Conservation (phyloP, 2,329 filamentous ascomycete genomes). For the Fusarium virguliforme region DNA sequence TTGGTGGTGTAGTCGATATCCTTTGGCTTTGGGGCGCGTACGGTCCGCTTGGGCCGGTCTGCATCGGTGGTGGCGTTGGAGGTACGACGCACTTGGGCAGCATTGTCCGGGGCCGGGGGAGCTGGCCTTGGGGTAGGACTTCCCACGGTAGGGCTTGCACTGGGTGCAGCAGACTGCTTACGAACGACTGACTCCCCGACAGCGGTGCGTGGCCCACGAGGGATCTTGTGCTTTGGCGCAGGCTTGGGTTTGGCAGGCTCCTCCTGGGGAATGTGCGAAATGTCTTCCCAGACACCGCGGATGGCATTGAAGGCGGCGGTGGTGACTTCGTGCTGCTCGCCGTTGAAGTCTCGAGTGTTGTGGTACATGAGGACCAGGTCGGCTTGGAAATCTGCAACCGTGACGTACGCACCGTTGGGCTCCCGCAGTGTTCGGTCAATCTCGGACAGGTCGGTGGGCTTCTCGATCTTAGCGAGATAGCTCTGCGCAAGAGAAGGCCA, state of each 20-base stretch:
- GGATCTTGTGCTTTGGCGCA: slow-evolving; percentile 59
- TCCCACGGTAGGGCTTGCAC: slow-evolving; percentile 51
- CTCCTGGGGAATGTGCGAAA: slow-evolving; percentile 62
- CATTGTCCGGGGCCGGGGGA: slow-evolving; percentile 39
- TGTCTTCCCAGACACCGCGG: slow-evolving; percentile 66
- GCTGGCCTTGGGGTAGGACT: slow-evolving; percentile 41
- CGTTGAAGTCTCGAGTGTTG: slow-evolving; percentile 89
- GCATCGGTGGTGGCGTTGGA: slow-evolving; percentile 84
- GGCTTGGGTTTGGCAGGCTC: slow-evolving; percentile 74
- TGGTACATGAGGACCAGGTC: slow-evolving; percentile 85
- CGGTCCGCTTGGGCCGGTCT: slow-evolving; percentile 90
- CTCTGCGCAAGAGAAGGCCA: slow-evolving; percentile 84
- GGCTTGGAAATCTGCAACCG: slow-evolving; percentile 79
- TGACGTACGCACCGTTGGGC: slow-evolving; percentile 71
- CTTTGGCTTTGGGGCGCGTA: slow-evolving; percentile 90
- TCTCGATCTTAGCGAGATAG: slow-evolving; percentile 77
- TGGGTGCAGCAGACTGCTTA: slow-evolving; percentile 54
- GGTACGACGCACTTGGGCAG: slow-evolving; percentile 74
- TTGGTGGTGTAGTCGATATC: slow-evolving; percentile 90
- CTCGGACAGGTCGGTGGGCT: slow-evolving; percentile 87
- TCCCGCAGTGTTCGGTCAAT: slow-evolving; percentile 87
- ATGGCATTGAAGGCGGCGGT: slow-evolving; percentile 70
- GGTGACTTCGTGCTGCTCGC: slow-evolving; percentile 81
- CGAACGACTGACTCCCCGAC: slow-evolving; percentile 48
- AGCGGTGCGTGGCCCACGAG: slow-evolving; percentile 55